Percentiles rank a stretch among this genome's conserved stretches.
These are phyloP conservation scores for Rhodocollybia butyracea DNA, from an alignment of 768 basidiomycete genomes.

Conservation along the genomic window DNA sequence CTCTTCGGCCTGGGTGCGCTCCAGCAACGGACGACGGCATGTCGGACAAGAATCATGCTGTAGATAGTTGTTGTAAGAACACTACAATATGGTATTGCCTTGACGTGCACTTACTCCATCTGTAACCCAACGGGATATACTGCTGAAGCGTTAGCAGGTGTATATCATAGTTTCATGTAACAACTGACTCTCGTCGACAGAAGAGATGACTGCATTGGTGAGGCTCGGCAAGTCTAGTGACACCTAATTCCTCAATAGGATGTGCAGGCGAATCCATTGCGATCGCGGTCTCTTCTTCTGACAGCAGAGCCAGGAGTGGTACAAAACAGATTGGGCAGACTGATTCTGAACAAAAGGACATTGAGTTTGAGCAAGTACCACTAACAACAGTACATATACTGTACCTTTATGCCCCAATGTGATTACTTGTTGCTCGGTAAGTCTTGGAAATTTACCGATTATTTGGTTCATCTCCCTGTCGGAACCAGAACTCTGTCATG, in stretches of 20 bases:
- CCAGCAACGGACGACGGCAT: slow-evolving; percentile 50
- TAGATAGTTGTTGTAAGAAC: slow-evolving; percentile 9
- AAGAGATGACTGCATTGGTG: slow-evolving; percentile 70
- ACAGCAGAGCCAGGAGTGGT: slow-evolving; percentile 60
- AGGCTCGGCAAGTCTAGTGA: slow-evolving; percentile 54
- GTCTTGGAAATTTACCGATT: slow-evolving; percentile 41
- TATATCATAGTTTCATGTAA: slow-evolving; percentile 5
- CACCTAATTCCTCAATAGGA: slow-evolving; percentile 64
- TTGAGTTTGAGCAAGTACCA: neutral
- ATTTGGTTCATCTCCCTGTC: slow-evolving; percentile 38
- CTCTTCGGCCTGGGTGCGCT: slow-evolving; percentile 11
- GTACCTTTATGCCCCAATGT: slow-evolving; percentile 48
- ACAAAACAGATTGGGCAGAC: slow-evolving; percentile 76
- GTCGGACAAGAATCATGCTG: slow-evolving; percentile 67
- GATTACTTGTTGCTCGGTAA: slow-evolving; percentile 48
- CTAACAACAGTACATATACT: neutral
- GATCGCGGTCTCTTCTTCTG: slow-evolving; percentile 70
- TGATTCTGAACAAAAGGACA: slow-evolving; percentile 43
- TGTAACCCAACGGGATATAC: slow-evolving; percentile 62
- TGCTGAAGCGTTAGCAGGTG: slow-evolving; percentile 24
- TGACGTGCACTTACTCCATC: slow-evolving; percentile 43
- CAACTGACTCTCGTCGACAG: slow-evolving; percentile 71
- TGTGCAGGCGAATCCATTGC: slow-evolving; percentile 81
- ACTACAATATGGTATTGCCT: slow-evolving; percentile 1
- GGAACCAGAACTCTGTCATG: no score